Evolutionary conservation across 306 rosid species (phyloP), one percentile per base, ranked within the genome.

Genomic region (Prunus armeniaca): DNA sequence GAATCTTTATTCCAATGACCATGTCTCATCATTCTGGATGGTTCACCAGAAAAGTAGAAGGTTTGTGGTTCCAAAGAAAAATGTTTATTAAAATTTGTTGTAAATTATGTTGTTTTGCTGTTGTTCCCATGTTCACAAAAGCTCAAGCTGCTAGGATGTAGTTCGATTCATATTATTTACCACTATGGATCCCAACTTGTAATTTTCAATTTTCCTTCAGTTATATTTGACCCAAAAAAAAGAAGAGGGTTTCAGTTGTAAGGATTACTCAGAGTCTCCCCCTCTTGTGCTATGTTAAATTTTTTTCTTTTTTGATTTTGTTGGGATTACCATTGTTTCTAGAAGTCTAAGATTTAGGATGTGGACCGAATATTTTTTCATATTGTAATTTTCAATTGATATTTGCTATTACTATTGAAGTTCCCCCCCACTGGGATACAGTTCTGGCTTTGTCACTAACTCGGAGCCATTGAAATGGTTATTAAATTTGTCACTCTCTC

Each of bases 21-120:
- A 85, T 25, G 88, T 89, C 72, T 87, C 96, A 49, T 89, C 93
- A 32, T 89, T 92, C 81, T 95, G 96, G 97, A 89, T 95, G 97
- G 85, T 90, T 82, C 96, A 92, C 80, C 93, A 60, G 85, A 87
- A 82, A 82, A 95, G 87, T 85, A 82, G 79, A 88, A 92, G 99
- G 99, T 95, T 47, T 70, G 88, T 84, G 78, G 61, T 78, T 65
- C 67, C 24, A 0, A 45, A 30, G 32, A 22, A 30, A 66, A 10
- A 5, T 14, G 20, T 51, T 76, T 9, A 4, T 8, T 38, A 27
- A 27, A 15, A 8, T 27, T 57, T 65, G 3, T 46, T 34, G 43
- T 45, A 34, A n/a, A 13, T 4, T 43, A 15, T 38, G 67, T 72
- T 56, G 19, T 18, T 25, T 18, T 58, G 15, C 43, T 17, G 50